phyloP scores from a whole-genome alignment of 306 rosid species.

The Casuarina equisetifolia region DNA sequence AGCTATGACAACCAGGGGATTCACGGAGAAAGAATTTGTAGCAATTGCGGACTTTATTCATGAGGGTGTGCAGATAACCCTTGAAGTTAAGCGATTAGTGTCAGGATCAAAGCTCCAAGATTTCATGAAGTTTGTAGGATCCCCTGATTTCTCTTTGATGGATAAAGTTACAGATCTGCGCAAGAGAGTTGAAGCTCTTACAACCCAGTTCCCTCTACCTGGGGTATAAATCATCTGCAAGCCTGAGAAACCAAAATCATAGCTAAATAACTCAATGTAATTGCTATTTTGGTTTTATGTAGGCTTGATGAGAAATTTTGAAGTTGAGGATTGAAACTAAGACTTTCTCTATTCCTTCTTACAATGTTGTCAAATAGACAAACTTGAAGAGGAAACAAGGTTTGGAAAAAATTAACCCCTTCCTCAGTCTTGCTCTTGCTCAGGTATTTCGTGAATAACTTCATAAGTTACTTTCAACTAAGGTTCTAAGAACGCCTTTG shows the following conservation, averaged over 20 bases:
- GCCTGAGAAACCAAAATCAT: neutral
- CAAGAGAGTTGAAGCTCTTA: slow-evolving; percentile 72
- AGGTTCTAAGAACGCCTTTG: too few relatives aligned
- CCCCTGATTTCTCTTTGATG: slow-evolving; percentile 61
- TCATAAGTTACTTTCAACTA: too few relatives aligned
- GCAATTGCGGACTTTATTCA: slow-evolving; percentile 73
- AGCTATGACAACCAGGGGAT: slow-evolving; percentile 96
- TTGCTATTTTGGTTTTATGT: neutral
- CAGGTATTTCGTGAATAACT: too few relatives aligned
- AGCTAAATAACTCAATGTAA: neutral
- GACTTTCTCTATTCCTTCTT: neutral
- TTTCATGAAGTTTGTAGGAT: slow-evolving; percentile 56
- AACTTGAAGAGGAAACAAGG: too few relatives aligned
- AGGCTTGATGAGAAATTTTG: neutral
- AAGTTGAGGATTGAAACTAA: neutral
- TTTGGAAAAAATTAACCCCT: too few relatives aligned
- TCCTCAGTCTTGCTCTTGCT: too few relatives aligned
- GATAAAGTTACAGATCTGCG: slow-evolving; percentile 58
- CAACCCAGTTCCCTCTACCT: slow-evolving; percentile 75
- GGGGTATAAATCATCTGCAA: slow-evolving; percentile 49
- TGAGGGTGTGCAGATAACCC: slow-evolving; percentile 75
- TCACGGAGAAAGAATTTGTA: slow-evolving; percentile 67
- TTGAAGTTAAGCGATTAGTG: slow-evolving; percentile 60
- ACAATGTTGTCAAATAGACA: too few relatives aligned
- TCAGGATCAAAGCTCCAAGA: slow-evolving; percentile 85